Evolutionary conservation across 805 yeast species (phyloP).

Genomic region (Tetrapisispora pingtungensis): DNA sequence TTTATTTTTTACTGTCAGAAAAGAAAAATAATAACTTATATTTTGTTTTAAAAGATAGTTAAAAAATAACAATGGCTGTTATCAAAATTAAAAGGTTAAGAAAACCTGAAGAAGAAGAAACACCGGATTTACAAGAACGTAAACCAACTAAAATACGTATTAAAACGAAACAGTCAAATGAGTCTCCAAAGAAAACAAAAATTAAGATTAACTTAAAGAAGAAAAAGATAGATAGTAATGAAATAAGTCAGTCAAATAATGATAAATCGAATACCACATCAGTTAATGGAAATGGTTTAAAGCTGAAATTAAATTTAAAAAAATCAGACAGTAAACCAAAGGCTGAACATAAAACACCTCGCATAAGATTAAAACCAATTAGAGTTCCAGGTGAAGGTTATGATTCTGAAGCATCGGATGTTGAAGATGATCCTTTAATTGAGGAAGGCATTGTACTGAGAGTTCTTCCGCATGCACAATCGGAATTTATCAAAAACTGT

Average conservation of each 20-base stretch:
- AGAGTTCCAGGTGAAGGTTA: conserved; percentile 90
- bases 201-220: conserved; percentile 19
- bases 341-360: conserved; percentile 28
- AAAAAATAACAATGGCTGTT: conserved; percentile 12
- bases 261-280: neutral
- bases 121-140: conserved; percentile 4
- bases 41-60: no score
- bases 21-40: no score
- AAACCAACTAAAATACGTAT: conserved; percentile 19
- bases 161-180: conserved; percentile 10
- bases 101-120: conserved; percentile 10
- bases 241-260: no score
- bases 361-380: conserved; percentile 46
- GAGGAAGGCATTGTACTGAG: conserved; percentile 81
- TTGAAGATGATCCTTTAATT: conserved; percentile 86
- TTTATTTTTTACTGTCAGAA: no score
- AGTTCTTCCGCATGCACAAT: conserved; percentile 42
- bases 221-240: conserved; percentile 1
- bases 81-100: conserved; percentile 24
- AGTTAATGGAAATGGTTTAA: conserved; percentile 9
- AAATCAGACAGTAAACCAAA: conserved; percentile 23
- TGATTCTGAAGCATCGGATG: conserved; percentile 92
- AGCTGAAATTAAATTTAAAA: conserved; percentile 20
- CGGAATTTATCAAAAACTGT: conserved; percentile 62
- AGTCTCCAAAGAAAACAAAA: conserved; percentile 5